A percentile compares a stretch with the other conserved stretches of the same genome.
Conservation (phyloP, 1,139 yeast genomes). For the Candida sp. region DNA sequence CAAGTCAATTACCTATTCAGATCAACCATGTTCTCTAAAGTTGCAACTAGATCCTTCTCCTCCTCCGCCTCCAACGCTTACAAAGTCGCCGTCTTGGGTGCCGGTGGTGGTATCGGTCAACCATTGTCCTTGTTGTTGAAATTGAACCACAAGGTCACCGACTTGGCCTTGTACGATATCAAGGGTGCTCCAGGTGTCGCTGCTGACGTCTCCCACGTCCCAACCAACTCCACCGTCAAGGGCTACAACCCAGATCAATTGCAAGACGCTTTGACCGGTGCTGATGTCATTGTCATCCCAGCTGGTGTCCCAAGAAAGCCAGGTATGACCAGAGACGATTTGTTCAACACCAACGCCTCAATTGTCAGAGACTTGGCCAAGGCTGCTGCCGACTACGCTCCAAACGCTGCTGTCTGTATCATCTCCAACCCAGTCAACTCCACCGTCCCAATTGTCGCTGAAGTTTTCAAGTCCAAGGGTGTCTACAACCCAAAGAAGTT, state of each 20-base stretch:
- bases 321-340: slow-evolving; percentile 97
- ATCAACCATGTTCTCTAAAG: slow-evolving; percentile 41
- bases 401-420: slow-evolving; percentile 75
- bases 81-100: slow-evolving; percentile 79
- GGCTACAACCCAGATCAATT: slow-evolving; percentile 71
- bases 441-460: slow-evolving; percentile 92
- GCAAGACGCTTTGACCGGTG: slow-evolving; percentile 65
- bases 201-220: slow-evolving; percentile 89
- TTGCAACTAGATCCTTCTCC: slow-evolving; percentile 71
- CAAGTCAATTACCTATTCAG: slow-evolving; percentile 5
- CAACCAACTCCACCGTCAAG: slow-evolving; percentile 74
- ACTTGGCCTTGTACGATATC: slow-evolving; percentile 84
- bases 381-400: slow-evolving; percentile 75
- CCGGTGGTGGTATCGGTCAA: slow-evolving; percentile 94
- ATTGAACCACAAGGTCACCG: slow-evolving; percentile 60
- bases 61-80: slow-evolving; percentile 63
- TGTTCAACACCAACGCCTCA: slow-evolving; percentile 91
- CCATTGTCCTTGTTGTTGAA: slow-evolving; percentile 87
- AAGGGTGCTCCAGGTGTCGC: slow-evolving; percentile 94
- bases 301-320: slow-evolving; percentile 99
- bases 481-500: slow-evolving; percentile 80
- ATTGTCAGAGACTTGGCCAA: slow-evolving; percentile 85
- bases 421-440: slow-evolving; percentile 98
- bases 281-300: slow-evolving; percentile 86
- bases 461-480: slow-evolving; percentile 76